phyloP scores from a whole-genome alignment of 2,329 filamentous ascomycete genomes.

The Pochonia chlamydosporia region DNA sequence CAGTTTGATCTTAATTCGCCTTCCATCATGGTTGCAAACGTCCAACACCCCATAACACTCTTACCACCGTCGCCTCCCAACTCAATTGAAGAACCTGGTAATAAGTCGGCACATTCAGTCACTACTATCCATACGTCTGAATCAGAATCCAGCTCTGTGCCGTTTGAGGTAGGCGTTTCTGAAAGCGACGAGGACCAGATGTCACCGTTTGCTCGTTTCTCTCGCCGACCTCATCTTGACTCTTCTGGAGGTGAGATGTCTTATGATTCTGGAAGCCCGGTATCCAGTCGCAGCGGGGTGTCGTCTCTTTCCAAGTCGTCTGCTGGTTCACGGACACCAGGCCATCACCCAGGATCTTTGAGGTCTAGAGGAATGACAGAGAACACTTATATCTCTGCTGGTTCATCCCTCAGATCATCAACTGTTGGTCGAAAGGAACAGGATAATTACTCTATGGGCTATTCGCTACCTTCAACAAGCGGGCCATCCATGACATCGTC shows the following conservation, averaged over 20 bases:
- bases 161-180: conserved; percentile 54
- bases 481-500: conserved; percentile 42
- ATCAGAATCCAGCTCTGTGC: conserved; percentile 49
- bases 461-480: conserved; percentile 30
- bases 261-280: conserved; percentile 61
- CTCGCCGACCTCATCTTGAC: conserved; percentile 60
- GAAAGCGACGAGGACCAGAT: conserved; percentile 73
- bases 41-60: conserved; percentile 76
- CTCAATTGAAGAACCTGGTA: conserved; percentile 65
- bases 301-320: conserved; percentile 55
- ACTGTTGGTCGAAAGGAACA: conserved; percentile 26
- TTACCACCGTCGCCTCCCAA: conserved; percentile 79
- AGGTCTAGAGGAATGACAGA: conserved; percentile 52
- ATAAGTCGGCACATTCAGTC: conserved; percentile 40
- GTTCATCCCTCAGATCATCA: conserved; percentile 40
- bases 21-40: conserved; percentile 73
- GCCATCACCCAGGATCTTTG: conserved; percentile 43
- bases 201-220: conserved; percentile 69
- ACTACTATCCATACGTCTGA: conserved; percentile 45
- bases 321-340: conserved; percentile 45
- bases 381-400: conserved; percentile 63
- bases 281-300: conserved; percentile 55
- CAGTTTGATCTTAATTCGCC: conserved; percentile 91
- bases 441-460: conserved; percentile 51
- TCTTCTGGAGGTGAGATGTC: conserved; percentile 50